Conservation (phyloP, 441 rosid genomes). For the Erysimum pusillum region DNA sequence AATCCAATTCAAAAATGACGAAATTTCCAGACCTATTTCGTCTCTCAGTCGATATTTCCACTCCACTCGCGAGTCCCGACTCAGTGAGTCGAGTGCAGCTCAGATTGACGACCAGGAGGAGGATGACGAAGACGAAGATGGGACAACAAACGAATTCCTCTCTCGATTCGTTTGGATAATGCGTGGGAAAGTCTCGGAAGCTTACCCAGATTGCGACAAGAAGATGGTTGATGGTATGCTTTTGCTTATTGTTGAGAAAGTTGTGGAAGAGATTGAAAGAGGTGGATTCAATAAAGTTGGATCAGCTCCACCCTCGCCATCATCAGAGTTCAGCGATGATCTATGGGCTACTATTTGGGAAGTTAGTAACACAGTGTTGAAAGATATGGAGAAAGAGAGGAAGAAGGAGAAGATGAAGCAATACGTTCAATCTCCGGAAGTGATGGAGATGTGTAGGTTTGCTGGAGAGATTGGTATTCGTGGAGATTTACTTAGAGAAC, state of each 20-base stretch:
- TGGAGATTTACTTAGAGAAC: slow-evolving; percentile 88
- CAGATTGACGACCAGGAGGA: slow-evolving; percentile 40
- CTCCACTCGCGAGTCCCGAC: slow-evolving; percentile 47
- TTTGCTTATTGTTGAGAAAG: slow-evolving; percentile 70
- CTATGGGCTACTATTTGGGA: slow-evolving; percentile 87
- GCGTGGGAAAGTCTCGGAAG: slow-evolving; percentile 76
- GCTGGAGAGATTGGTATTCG: slow-evolving; percentile 92
- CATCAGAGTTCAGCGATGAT: slow-evolving; percentile 76
- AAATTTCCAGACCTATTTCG: slow-evolving; percentile 38
- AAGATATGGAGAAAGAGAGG: slow-evolving; percentile 84
- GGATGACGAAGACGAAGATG: slow-evolving; percentile 63
- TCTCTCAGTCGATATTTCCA: slow-evolving; percentile 55
- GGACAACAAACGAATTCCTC: slow-evolving; percentile 70
- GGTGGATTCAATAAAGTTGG: slow-evolving; percentile 59
- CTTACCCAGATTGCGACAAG: slow-evolving; percentile 65
- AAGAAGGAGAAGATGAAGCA: slow-evolving; percentile 86
- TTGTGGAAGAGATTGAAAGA: slow-evolving; percentile 74
- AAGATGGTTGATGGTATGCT: slow-evolving; percentile 78
- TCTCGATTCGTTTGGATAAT: slow-evolving; percentile 83
- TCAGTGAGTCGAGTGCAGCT: slow-evolving; percentile 38
- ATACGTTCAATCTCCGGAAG: slow-evolving; percentile 75
- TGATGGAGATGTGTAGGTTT: slow-evolving; percentile 86
- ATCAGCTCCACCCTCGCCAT: slow-evolving; percentile 50
- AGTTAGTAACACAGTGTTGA: slow-evolving; percentile 78
- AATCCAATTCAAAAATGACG: slow-evolving; percentile 11